phyloP scores from a whole-genome alignment of 768 basidiomycete genomes.

The Mrakia hoshinonis region DNA sequence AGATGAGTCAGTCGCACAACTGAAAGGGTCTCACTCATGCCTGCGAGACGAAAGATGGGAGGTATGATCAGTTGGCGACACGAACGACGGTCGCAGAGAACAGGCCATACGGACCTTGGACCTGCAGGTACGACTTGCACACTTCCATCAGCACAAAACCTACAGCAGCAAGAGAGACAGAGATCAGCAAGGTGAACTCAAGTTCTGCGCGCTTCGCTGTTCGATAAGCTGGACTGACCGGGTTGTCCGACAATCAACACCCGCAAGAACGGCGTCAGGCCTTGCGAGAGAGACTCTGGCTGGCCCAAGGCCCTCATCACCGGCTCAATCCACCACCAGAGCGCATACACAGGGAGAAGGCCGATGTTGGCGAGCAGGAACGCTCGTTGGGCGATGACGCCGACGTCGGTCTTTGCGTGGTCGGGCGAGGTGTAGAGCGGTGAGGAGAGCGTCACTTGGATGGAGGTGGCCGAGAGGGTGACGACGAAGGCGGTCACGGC shows the following conservation, averaged over 20 bases:
- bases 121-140: constrained; percentile 65
- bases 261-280: constrained; percentile 60
- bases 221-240: constrained; percentile 48
- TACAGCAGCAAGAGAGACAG: not conserved
- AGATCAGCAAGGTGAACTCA: no score
- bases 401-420: constrained; percentile 52
- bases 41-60: not conserved
- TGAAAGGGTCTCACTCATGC: constrained; percentile 46
- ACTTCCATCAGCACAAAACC: constrained; percentile 56
- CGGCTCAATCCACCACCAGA: constrained; percentile 61
- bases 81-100: not conserved
- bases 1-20: not conserved
- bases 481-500: constrained; percentile 15
- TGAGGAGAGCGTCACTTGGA: constrained; percentile 67
- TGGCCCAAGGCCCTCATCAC: constrained; percentile 58
- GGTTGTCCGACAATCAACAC: constrained; percentile 59
- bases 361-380: constrained; percentile 56
- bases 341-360: constrained; percentile 53
- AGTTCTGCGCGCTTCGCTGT: no score
- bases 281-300: constrained; percentile 49
- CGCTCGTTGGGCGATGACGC: constrained; percentile 64
- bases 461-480: constrained; percentile 48
- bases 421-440: constrained; percentile 62
- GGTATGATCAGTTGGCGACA: not conserved
- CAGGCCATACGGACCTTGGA: constrained; percentile 52